Evolutionary conservation across 805 yeast species (phyloP), one percentile per base, ranked within the genome.

Genomic region (Nakazawaea anatomiae): DNA sequence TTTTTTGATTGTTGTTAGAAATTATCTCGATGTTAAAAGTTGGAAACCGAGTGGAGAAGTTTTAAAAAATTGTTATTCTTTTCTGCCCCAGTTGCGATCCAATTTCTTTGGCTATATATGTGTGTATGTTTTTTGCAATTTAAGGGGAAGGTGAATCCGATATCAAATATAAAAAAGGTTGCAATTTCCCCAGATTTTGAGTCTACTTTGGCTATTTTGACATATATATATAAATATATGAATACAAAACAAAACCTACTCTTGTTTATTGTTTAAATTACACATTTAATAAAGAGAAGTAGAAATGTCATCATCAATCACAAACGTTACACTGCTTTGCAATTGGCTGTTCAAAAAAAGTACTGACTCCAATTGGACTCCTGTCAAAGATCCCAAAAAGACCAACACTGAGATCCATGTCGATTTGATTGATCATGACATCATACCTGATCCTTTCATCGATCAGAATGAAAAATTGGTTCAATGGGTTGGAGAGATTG

Each of bases 401-500:
- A 42, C 46, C 6, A 36, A 34, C n/a, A 46, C 71, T 1, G 69
- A 76, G 60, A 74, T 76, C 39, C 71, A 67, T 55, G 67, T 68
- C 3, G 82, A 77, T 56, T 58, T 77, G 44, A 50, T 72, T 32
- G 61, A 59, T 36, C 62, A 70, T 49, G 62, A 64, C 1, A 57
- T 61, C 40, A 75, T 77, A 32, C 70, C 72, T 3, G 77, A 77
- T 54, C 82, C 82, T 0, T 74, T 73, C 53, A 32, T 64, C 2
- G 75, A 74, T 53, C 54, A 58, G 52, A 76, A 76, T 54, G 82
- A 75, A 54, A 58, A 58, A 18, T 51, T 55, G 5, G 73, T 75
- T 8, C 81, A 76, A 60, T 78, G 82, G 82, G 74, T 77, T 4
- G 77, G 74, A 3, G 71, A 72, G 44, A 56, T 54, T n/a, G 74